These are phyloP conservation scores for Dendrobium nobile DNA, from an alignment of 106 monocot genomes.

Conservation along the genomic window DNA sequence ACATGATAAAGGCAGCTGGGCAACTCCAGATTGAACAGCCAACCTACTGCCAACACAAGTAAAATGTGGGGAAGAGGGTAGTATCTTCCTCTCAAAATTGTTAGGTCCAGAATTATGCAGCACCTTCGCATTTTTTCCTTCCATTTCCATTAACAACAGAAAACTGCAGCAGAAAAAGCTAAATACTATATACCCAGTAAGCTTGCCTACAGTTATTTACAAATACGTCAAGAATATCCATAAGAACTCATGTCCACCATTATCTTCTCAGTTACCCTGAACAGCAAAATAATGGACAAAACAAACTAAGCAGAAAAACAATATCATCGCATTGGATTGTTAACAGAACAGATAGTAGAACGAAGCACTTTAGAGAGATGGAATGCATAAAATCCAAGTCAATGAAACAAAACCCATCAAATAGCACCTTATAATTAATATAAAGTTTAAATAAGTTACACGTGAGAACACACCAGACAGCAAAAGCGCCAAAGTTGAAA, in stretches of 20 bases:
- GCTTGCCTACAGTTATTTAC: neutral
- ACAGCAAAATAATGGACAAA: neutral
- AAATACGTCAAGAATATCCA: neutral
- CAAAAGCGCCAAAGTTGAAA: too few species aligned
- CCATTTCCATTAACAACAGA: slow-evolving; percentile 44
- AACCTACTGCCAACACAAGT: slow-evolving; percentile 6
- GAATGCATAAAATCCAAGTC: too few species aligned
- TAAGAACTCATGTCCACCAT: neutral
- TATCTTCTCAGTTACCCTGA: neutral
- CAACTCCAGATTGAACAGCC: neutral
- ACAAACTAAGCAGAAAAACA: neutral
- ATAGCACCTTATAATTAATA: too few species aligned
- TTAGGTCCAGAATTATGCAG: slow-evolving; percentile 31
- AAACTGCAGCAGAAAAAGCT: too few species aligned
- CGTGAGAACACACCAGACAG: too few species aligned
- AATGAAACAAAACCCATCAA: too few species aligned
- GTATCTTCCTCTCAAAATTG: slow-evolving; percentile 36
- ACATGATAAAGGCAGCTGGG: neutral
- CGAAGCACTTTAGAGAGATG: too few species aligned
- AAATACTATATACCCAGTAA: neutral
- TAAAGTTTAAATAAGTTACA: too few species aligned
- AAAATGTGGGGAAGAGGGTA: slow-evolving; percentile 3
- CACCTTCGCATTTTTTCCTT: slow-evolving; percentile 38
- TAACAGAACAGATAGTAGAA: neutral
- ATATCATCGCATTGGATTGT: neutral